phyloP scores from a whole-genome alignment of 2,329 filamentous ascomycete genomes.

The Ilyonectria destructans region DNA sequence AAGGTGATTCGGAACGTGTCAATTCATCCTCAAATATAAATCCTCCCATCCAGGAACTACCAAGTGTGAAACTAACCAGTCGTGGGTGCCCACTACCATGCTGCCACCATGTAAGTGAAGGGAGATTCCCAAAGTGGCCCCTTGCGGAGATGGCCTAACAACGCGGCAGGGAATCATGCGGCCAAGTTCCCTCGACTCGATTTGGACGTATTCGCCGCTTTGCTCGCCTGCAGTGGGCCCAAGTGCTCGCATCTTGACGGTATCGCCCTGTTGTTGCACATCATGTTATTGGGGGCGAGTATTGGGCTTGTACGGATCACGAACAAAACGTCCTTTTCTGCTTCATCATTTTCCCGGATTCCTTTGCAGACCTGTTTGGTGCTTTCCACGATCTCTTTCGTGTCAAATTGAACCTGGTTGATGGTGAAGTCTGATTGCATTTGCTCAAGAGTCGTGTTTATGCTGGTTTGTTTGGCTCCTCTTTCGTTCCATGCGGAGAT shows the following conservation, averaged over 20 bases:
- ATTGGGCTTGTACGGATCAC: background rate
- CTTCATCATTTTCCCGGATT: constrained; percentile 16
- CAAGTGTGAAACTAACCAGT: background rate
- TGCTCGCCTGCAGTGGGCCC: background rate
- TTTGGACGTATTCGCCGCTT: constrained; percentile 13
- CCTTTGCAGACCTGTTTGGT: constrained; percentile 12
- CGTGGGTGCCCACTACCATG: constrained; percentile 14
- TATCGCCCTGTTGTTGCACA: background rate
- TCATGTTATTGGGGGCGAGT: too few species aligned
- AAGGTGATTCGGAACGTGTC: background rate
- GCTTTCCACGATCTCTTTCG: background rate
- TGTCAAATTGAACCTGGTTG: constrained; percentile 9
- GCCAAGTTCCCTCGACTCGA: constrained; percentile 17
- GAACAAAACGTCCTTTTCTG: constrained; percentile 11
- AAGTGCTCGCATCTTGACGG: constrained; percentile 6
- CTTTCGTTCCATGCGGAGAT: background rate
- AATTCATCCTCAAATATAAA: background rate
- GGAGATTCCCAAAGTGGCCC: constrained; percentile 8
- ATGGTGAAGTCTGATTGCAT: constrained; percentile 28
- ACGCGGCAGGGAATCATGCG: constrained; percentile 17
- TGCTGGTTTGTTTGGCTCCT: background rate
- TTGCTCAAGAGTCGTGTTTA: background rate
- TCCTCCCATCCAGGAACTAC: background rate
- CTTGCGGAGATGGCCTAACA: background rate
- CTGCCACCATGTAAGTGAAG: constrained; percentile 28